Percentiles rank a stretch among this genome's conserved stretches.
Evolutionary conservation across 257 asterid species (phyloP).

Genomic region (Eustoma russellianum): DNA sequence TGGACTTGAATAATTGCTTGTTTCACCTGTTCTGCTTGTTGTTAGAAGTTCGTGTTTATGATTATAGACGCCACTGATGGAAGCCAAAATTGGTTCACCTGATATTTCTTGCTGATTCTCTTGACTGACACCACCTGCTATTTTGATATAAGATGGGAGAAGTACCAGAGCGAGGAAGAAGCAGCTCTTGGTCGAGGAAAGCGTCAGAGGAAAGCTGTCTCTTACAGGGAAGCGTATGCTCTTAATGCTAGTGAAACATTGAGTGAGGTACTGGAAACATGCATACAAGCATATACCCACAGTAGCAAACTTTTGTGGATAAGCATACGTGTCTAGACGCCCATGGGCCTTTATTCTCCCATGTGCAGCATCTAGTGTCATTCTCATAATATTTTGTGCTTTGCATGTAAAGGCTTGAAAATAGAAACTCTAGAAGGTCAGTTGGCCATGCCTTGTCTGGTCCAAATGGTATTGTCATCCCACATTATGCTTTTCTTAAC

Average conservation of each 20-base stretch:
- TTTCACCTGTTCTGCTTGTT: neutral
- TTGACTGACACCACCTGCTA: conserved; percentile 6
- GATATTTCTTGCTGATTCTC: conserved; percentile 1
- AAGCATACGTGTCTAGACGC: neutral
- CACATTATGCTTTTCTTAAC: too few relatives aligned
- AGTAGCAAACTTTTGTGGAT: neutral
- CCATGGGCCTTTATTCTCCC: too few relatives aligned
- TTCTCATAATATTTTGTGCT: too few relatives aligned
- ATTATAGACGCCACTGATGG: neutral
- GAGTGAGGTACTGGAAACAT: conserved; percentile 41
- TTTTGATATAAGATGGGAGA: conserved; percentile 74
- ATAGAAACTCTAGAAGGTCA: too few relatives aligned
- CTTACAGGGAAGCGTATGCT: conserved; percentile 84
- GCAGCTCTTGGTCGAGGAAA: conserved; percentile 99
- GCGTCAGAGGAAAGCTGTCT: conserved; percentile 88
- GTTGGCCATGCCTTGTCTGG: too few relatives aligned
- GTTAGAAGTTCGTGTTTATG: neutral
- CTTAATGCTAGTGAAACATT: conserved; percentile 49
- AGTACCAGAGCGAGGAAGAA: conserved; percentile 78
- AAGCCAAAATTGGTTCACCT: neutral
- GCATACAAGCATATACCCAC: neutral
- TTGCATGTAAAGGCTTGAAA: too few relatives aligned
- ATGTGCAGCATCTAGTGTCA: too few relatives aligned
- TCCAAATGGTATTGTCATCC: too few relatives aligned
- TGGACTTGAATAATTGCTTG: too few relatives aligned